Evolutionary conservation across 148 eudicot species (phyloP).

Genomic region (Beta vulgaris): DNA sequence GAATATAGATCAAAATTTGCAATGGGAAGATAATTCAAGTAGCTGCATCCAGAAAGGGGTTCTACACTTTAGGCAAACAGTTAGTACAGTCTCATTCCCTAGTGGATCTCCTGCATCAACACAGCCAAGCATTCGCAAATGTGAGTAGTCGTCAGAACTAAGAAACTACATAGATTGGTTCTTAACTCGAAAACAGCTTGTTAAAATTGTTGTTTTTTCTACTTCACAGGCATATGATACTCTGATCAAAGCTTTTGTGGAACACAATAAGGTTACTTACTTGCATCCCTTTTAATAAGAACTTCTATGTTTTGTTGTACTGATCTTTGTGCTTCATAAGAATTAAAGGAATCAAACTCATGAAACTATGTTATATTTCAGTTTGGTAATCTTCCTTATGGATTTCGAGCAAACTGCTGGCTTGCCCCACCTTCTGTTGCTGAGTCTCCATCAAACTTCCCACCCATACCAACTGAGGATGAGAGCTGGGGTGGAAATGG

Average conservation of each 20-base stretch:
- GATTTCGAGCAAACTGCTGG: conserved; percentile 97
- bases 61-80: conserved; percentile 82
- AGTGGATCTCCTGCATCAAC: conserved; percentile 96
- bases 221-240: conserved; percentile 80
- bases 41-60: conserved; percentile 80
- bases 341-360: conserved; percentile 13
- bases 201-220: not conserved
- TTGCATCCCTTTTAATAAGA: not conserved
- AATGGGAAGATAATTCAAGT: conserved; percentile 85
- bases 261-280: conserved; percentile 88
- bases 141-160: conserved; percentile 42
- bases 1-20: conserved; percentile 87
- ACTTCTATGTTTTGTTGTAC: not conserved
- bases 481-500: conserved; percentile 95
- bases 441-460: conserved; percentile 61
- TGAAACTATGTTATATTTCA: conserved; percentile 33
- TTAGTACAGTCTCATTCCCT: conserved; percentile 71
- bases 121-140: conserved; percentile 94
- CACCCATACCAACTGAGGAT: conserved; percentile 75
- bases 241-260: conserved; percentile 85
- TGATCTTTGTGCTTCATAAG: not conserved
- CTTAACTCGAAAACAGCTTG: not conserved
- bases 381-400: conserved; percentile 99
- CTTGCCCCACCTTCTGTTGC: conserved; percentile 70
- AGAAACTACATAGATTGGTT: not conserved